Evolutionary conservation across 805 yeast species (phyloP), one percentile per base, ranked within the genome.

Genomic region (Pichia gijzeniarum): DNA sequence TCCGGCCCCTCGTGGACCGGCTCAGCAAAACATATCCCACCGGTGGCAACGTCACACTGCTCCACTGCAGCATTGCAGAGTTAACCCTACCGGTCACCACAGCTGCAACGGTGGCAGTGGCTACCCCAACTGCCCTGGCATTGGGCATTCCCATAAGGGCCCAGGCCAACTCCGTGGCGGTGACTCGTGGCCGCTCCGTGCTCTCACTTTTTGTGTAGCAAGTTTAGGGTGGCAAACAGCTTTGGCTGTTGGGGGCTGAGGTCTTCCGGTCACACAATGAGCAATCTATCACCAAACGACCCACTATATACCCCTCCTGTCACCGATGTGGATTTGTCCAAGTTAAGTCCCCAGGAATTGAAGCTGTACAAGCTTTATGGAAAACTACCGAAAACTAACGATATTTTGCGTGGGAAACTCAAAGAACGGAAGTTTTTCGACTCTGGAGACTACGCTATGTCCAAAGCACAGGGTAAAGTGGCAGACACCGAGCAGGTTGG

Each of bases 361-460:
- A 80, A 80, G 49, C 69, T 90, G 19, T 83, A 80, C 65, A 80
- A 77, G 57, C 66, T 89, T 69, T 89, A 90, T 63, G 97, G 96
- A 27, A 85, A 81, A 60, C 68, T 89, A 41, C 97, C 96, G 20
- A 76, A 89, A 22, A 82, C 79, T 47, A 81, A 82, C 46, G 95
- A 88, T 51, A 70, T 89, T 18, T 70, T 89, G 42, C 74, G 83
- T 42, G 77, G 82, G 50, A 86, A 84, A 60, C 68, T 86, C 56
- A 85, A 85, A 64, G 96, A 89, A 52, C 78, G 95, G 56, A 90
- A 88, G 68, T 89, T 85, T 64, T 90, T 89, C 58, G 97, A 89
- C 60, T 84, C 95, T 50, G 96, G 96, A 9, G 97, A 89, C 65
- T 89, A 89, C 63, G 96, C 96, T 10, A 76, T 89, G 74, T 85